These are phyloP conservation scores for Rhizophagus clarus DNA, from an alignment of 192 early-diverging fungal species.

Conservation along the genomic window DNA sequence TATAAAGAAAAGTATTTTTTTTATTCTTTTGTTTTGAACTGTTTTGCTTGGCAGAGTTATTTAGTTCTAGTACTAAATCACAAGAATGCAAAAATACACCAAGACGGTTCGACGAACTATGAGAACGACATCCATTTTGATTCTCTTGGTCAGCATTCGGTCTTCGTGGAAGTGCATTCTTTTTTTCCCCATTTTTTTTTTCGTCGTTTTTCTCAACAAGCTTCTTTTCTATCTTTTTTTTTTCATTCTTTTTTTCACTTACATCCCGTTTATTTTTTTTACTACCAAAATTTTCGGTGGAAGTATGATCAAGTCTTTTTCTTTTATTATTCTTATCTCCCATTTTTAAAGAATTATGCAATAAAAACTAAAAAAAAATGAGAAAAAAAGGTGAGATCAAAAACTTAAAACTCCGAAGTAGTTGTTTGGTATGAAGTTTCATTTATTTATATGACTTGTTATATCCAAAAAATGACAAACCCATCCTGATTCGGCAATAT, in stretches of 20 bases:
- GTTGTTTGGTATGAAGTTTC: too few species aligned
- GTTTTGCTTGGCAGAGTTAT: too few species aligned
- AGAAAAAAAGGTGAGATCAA: neutral
- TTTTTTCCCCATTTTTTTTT: constrained; percentile 4
- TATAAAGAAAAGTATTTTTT: too few species aligned
- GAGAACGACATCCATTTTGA: too few species aligned
- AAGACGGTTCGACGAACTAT: too few species aligned
- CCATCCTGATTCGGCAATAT: too few species aligned
- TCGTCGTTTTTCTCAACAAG: neutral
- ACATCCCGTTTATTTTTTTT: neutral
- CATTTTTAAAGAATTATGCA: neutral
- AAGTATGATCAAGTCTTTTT: neutral
- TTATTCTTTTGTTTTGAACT: too few species aligned
- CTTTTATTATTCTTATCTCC: neutral
- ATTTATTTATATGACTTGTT: too few species aligned
- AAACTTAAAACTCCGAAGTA: too few species aligned
- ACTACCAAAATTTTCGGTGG: neutral
- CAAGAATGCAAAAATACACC: too few species aligned
- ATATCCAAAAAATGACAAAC: too few species aligned
- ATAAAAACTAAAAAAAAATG: neutral
- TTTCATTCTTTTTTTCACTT: neutral
- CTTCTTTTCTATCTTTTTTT: neutral
- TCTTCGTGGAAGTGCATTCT: neutral
- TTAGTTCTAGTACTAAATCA: too few species aligned
- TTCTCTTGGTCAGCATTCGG: neutral